Percentiles rank a stretch among this genome's conserved stretches.
Evolutionary conservation across 208 protist genomes (phyloP).

Genomic region (Trypanosoma theileri): DNA sequence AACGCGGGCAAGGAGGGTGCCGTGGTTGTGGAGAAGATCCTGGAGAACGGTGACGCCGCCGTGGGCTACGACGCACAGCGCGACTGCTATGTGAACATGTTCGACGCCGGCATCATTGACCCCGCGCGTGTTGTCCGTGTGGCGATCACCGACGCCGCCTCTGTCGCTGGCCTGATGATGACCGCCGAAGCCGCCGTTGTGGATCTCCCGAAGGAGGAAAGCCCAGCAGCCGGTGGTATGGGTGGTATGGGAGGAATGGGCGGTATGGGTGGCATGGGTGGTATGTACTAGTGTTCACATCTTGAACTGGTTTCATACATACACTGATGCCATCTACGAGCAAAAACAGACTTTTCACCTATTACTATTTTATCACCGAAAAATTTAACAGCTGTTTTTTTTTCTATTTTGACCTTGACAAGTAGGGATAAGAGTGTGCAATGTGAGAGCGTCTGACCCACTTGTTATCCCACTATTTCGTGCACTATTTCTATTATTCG

Average conservation of each 20-base stretch:
- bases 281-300: conserved; percentile 15
- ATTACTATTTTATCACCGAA: not conserved
- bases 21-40: conserved; percentile 97
- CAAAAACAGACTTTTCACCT: not conserved
- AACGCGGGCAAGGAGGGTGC: conserved; percentile 98
- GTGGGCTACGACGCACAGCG: conserved; percentile 97
- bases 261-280: conserved; percentile 25
- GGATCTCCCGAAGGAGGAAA: conserved; percentile 50
- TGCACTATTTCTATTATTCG: conserved; percentile 7
- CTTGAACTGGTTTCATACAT: not conserved
- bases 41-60: conserved; percentile 73
- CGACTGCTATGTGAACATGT: conserved; percentile 97
- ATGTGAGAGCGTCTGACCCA: not conserved
- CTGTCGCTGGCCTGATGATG: conserved; percentile 98
- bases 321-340: not conserved
- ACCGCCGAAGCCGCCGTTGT: conserved; percentile 98
- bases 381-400: not conserved
- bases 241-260: conserved; percentile 17
- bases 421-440: not conserved
- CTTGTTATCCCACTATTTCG: conserved; percentile 10
- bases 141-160: conserved; percentile 96
- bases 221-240: conserved; percentile 10
- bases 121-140: conserved; percentile 99
- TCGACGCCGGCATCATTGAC: conserved; percentile 99
- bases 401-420: not conserved